Evolutionary conservation across 768 basidiomycete species (phyloP), one percentile per base, ranked within the genome.

Genomic region (Trichaptum fuscoviolaceum): DNA sequence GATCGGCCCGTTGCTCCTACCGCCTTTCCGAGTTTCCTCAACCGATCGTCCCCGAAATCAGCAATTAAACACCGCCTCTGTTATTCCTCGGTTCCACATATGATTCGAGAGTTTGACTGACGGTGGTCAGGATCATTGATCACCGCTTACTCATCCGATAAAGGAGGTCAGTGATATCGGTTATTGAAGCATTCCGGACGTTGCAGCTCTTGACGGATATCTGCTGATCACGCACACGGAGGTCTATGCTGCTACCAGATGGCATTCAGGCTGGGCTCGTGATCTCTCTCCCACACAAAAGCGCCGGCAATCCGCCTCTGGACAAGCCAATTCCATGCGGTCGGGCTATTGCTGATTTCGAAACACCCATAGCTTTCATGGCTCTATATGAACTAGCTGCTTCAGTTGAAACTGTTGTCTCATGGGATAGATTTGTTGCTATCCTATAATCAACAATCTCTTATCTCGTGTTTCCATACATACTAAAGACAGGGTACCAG

Each of bases 41-140:
- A 52, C 42, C 20, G 42, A 52, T 12, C 30, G 30, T 30, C 30
- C 2, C 42, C 42, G 20, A 4, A 20, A 52, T 52, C 42, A 52
- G 42, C 42, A 52, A 52, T 52, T 52, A 52, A 52, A 52, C 42
- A 52, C 42, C 42, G 42, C 42, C 42, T 52, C 42, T 52, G 42
- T 20, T 12, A 15, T 20, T 52, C 20, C 20, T 52, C 42, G 42
- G 42, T 20, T 52, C 42, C 42, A 20, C 42, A 20, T 52, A 12
- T 52, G 2, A 12, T 6, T 12, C 3, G 15, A 4, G 42, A 30
- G 42, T 52, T 52, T 52, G 42, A 12, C 20, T 20, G 42, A 12
- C 3, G 15, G 42, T 52, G 42, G 20, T 52, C 42, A 52, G 3
- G 42, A 52, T 52, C 42, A 52, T 12, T 52, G 20, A 52, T 52